phyloP scores from a whole-genome alignment of 176 grass and related monocot species.

The Cenchrus americanus region DNA sequence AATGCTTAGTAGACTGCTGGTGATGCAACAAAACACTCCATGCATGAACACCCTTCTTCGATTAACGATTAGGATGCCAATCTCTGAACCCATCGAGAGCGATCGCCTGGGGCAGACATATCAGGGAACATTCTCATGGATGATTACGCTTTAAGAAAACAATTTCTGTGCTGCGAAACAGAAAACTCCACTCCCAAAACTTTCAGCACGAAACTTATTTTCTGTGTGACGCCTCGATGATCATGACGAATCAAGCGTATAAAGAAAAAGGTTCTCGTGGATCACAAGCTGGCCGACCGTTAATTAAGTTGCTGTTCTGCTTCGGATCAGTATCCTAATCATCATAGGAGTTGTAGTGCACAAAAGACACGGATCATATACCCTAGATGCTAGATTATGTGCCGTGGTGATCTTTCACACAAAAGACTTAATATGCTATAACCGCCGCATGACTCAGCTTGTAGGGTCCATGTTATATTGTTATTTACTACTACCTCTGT shows the following conservation, averaged over 20 bases:
- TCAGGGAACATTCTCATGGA: background rate
- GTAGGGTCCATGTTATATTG: background rate
- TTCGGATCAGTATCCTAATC: background rate
- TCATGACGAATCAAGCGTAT: background rate
- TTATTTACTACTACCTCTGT: too few relatives aligned
- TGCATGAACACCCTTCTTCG: background rate
- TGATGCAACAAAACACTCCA: background rate
- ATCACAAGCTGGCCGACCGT: slow-evolving; percentile 21
- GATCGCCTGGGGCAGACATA: background rate
- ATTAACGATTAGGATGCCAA: background rate
- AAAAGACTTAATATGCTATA: slow-evolving; percentile 9
- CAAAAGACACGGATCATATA: background rate
- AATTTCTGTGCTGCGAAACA: background rate
- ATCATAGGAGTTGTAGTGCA: background rate
- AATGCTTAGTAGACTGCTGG: background rate
- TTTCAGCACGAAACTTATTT: background rate
- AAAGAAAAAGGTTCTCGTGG: background rate
- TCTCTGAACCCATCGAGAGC: background rate
- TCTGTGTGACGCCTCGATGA: background rate
- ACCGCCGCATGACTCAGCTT: background rate
- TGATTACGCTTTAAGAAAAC: background rate
- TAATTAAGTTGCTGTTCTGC: slow-evolving; percentile 13
- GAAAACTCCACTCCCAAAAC: background rate
- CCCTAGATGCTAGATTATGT: slow-evolving; percentile 4
- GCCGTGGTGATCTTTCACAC: background rate